These are phyloP conservation scores for Backusella tuberculispora DNA, from an alignment of 192 early-diverging fungal genomes.

Conservation along the genomic window DNA sequence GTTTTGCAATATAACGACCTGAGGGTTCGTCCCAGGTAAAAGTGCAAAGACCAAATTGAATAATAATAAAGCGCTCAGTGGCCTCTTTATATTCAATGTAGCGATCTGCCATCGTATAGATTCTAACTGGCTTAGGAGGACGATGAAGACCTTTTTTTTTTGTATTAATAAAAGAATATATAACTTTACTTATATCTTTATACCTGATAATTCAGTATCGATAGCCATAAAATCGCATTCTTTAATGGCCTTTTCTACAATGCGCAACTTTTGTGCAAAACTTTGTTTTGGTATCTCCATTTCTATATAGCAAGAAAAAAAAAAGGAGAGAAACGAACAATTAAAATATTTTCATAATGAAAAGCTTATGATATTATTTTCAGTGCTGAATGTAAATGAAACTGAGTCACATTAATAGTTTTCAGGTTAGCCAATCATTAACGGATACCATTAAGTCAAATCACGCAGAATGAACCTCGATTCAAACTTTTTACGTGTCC, in stretches of 20 bases:
- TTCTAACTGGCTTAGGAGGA: slow-evolving; percentile 11
- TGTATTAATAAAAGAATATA: neutral
- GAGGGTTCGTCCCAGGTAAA: slow-evolving; percentile 58
- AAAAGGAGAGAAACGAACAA: neutral
- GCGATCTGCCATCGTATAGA: slow-evolving; percentile 54
- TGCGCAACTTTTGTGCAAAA: slow-evolving; percentile 49
- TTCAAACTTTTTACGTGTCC: too few relatives aligned
- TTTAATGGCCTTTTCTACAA: slow-evolving; percentile 53
- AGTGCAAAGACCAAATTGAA: slow-evolving; percentile 66
- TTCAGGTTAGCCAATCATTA: neutral
- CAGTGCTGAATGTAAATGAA: neutral
- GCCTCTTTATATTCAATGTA: slow-evolving; percentile 51
- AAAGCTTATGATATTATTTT: too few relatives aligned
- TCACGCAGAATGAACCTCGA: too few relatives aligned
- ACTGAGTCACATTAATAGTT: neutral
- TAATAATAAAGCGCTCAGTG: slow-evolving; percentile 50
- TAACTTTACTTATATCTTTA: neutral
- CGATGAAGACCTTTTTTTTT: slow-evolving; percentile 28
- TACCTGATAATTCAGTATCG: slow-evolving; percentile 69
- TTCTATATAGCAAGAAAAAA: neutral
- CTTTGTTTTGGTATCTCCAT: slow-evolving; percentile 62
- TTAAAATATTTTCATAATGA: neutral
- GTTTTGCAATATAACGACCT: slow-evolving; percentile 54
- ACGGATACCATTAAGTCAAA: too few relatives aligned
- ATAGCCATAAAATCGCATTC: slow-evolving; percentile 63